Evolutionary conservation across 179 eudicot species (phyloP).

Genomic region (Silene coronaria): DNA sequence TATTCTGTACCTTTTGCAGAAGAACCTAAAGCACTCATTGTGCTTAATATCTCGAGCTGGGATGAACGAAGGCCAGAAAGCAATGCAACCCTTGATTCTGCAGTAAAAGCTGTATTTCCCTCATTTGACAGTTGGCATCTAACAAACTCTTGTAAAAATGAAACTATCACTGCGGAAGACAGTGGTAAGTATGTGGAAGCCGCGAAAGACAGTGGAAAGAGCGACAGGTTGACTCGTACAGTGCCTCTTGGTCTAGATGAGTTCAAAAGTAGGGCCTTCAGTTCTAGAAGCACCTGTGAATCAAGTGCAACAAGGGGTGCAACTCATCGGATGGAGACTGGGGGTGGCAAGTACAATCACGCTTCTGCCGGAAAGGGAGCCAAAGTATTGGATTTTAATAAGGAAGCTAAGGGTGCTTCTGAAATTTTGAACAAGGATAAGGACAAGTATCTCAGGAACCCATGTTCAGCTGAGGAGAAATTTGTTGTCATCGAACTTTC

Average conservation of each 20-base stretch:
- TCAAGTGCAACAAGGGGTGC: slow-evolving; percentile 51
- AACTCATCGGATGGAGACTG: slow-evolving; percentile 74
- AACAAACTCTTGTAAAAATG: slow-evolving; percentile 17
- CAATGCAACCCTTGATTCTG: slow-evolving; percentile 22
- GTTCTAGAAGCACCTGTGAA: slow-evolving; percentile 36
- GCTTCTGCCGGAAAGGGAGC: slow-evolving; percentile 94
- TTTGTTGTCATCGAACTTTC: slow-evolving; percentile 47
- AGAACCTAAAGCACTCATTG: slow-evolving; percentile 31
- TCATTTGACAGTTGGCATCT: slow-evolving; percentile 19
- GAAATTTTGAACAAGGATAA: slow-evolving; percentile 42
- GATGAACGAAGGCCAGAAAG: slow-evolving; percentile 37
- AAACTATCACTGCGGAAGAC: slow-evolving; percentile 17
- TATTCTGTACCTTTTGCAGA: slow-evolving; percentile 27
- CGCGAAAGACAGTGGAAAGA: slow-evolving; percentile 38
- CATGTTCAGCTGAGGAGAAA: slow-evolving; percentile 45
- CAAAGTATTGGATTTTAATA: slow-evolving; percentile 74
- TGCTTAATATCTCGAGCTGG: slow-evolving; percentile 35
- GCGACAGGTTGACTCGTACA: slow-evolving; percentile 39
- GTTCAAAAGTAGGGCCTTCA: slow-evolving; percentile 65
- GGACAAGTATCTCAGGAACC: slow-evolving; percentile 51
- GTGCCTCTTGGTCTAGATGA: slow-evolving; percentile 75
- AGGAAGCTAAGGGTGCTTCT: slow-evolving; percentile 77
- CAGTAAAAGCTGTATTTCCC: slow-evolving; percentile 16
- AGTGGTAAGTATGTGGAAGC: slow-evolving; percentile 15
- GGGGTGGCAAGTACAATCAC: slow-evolving; percentile 83